These are phyloP conservation scores for Nepenthes gracilis DNA, from an alignment of 148 eudicot genomes.

Conservation along the genomic window DNA sequence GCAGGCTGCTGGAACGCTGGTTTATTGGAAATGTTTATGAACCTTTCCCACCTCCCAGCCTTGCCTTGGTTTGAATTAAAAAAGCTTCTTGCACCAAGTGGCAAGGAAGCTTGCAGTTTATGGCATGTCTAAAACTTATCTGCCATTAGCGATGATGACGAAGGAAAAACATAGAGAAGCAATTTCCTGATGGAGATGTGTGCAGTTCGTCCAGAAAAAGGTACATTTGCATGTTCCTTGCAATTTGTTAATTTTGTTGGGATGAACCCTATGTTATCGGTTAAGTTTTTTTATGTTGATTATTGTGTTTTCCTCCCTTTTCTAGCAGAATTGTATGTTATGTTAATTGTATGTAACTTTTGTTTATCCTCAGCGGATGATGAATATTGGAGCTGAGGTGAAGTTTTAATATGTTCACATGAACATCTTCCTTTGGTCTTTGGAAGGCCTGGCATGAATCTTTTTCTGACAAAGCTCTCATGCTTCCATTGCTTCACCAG, in stretches of 20 bases:
- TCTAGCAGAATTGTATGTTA: too few relatives aligned
- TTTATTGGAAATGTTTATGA: neutral
- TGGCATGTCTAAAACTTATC: neutral
- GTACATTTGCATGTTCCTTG: neutral
- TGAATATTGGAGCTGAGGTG: too few relatives aligned
- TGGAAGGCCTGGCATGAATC: too few relatives aligned
- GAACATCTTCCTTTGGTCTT: too few relatives aligned
- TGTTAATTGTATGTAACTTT: too few relatives aligned
- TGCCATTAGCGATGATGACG: neutral
- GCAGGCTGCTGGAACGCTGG: conserved; percentile 14
- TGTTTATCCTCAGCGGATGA: too few relatives aligned
- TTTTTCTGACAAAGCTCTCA: too few relatives aligned
- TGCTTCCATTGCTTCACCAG: too few relatives aligned
- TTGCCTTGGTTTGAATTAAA: neutral
- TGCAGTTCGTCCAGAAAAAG: neutral
- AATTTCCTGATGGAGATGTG: neutral
- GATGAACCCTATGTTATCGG: too few relatives aligned
- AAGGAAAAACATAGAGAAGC: neutral
- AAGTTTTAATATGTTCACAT: too few relatives aligned
- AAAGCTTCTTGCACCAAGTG: neutral
- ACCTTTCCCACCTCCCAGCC: neutral
- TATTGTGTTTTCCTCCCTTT: too few relatives aligned
- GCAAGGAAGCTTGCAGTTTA: neutral
- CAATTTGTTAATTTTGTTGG: neutral
- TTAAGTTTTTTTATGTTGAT: too few relatives aligned